A percentile compares a stretch with the other conserved stretches of the same genome.
Evolutionary conservation across 106 monocot species (phyloP).

Genomic region (Phalaenopsis aphrodite): DNA sequence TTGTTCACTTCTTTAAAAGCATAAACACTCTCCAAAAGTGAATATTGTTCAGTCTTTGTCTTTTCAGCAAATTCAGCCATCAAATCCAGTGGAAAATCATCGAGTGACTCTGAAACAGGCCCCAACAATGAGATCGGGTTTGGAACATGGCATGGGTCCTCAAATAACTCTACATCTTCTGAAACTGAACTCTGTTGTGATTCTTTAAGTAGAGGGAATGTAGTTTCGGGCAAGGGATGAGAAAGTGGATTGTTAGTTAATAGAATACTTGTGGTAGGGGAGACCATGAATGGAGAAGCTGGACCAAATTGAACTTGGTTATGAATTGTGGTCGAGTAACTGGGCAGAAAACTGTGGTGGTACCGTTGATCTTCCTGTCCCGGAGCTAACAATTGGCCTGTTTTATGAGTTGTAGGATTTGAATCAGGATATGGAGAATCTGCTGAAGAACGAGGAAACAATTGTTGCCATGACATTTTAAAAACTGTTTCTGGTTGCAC

Average conservation of each 20-base stretch:
- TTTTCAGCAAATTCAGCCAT: conserved; percentile 38
- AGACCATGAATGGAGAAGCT: neutral
- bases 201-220: conserved; percentile 29
- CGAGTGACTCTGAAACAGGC: conserved; percentile 60
- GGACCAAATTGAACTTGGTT: conserved; percentile 23
- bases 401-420: conserved; percentile 13
- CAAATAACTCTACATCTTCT: conserved; percentile 68
- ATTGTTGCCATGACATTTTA: conserved; percentile 82
- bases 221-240: conserved; percentile 8
- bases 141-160: conserved; percentile 78
- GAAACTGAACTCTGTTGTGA: conserved; percentile 14
- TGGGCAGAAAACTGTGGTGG: conserved; percentile 23
- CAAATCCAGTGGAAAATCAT: conserved; percentile 57
- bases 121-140: conserved; percentile 55
- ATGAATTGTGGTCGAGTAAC: conserved; percentile 9
- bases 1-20: conserved; percentile 24
- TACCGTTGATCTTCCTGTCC: conserved; percentile 9
- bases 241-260: conserved; percentile 8
- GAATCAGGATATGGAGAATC: conserved; percentile 47
- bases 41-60: conserved; percentile 16
- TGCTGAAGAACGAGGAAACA: conserved; percentile 60
- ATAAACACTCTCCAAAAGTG: conserved; percentile 21
- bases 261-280: neutral
- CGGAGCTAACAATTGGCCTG: conserved; percentile 18
- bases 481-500: conserved; percentile 19